phyloP scores from a whole-genome alignment of 192 early-diverging fungal species.

The Pilaira anomala region DNA sequence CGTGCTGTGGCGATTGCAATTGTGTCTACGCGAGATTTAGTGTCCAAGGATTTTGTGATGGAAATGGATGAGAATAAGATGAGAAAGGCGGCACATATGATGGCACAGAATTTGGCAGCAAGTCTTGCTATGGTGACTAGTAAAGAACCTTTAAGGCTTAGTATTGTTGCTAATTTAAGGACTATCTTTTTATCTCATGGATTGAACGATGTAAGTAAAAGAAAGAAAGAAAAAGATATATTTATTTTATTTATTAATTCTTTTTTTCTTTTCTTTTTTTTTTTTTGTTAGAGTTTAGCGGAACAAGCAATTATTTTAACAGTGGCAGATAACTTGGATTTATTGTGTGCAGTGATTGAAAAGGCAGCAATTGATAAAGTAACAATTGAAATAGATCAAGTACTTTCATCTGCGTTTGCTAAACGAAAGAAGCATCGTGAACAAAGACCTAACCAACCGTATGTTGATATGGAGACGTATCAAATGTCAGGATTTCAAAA shows the following conservation, averaged over 20 bases:
- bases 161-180: slow-evolving; percentile 72
- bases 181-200: slow-evolving; percentile 72
- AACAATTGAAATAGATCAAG: slow-evolving; percentile 84
- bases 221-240: no score
- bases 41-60: slow-evolving; percentile 93
- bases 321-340: slow-evolving; percentile 90
- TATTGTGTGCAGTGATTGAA: slow-evolving; percentile 92
- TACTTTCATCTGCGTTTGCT: slow-evolving; percentile 60
- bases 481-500: slow-evolving; percentile 74
- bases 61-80: slow-evolving; percentile 94
- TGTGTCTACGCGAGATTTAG: slow-evolving; percentile 87
- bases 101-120: slow-evolving; percentile 88
- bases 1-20: slow-evolving; percentile 90
- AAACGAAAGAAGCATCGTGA: slow-evolving; percentile 88
- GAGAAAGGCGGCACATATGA: slow-evolving; percentile 89
- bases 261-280: slow-evolving; percentile 1
- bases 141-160: slow-evolving; percentile 86
- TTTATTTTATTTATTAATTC: slow-evolving; percentile 6
- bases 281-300: slow-evolving; percentile 50
- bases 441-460: slow-evolving; percentile 72
- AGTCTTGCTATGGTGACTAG: slow-evolving; percentile 80
- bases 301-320: slow-evolving; percentile 83
- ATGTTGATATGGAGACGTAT: slow-evolving; percentile 80
- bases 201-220: slow-evolving; percentile 59
- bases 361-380: slow-evolving; percentile 95